Evolutionary conservation across 1,139 yeast species (phyloP), one percentile per base, ranked within the genome.

Genomic region (Yamadazyma sp.): DNA sequence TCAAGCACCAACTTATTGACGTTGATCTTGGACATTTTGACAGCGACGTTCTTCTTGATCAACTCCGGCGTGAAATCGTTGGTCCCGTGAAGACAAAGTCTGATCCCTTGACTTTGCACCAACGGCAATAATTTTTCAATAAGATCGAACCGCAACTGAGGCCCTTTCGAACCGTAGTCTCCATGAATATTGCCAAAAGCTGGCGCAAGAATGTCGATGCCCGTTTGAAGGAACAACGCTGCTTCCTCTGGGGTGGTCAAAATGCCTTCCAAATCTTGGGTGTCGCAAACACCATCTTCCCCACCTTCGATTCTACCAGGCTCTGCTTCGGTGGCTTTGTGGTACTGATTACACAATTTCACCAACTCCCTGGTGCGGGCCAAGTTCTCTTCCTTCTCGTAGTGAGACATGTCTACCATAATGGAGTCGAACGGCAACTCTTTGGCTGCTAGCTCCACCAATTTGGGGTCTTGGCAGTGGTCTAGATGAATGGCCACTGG

Each of bases 261-360:
- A 29, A 44, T 40, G 16, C 43, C 46, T 33, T 44, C 46, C n/a
- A 44, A 33, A 10, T 43, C 48, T 7, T 35, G 34, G 2, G 46
- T 42, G 27, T 44, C 48, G 26, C 42, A 33, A 16, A 44, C 41
- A 2, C 48, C 48, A 35, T 44, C 48, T 37, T 44, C 48, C 15
- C 45, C 46, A n/a, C 48, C 48, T 33, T 44, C 44, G 29, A 44
- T 43, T 34, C 48, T 36, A 27, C 48, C 48, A 1, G 46, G 46
- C 26, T 44, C 48, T 11, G 46, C 46, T 33, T 44, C 48, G 9
- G 48, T 44, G 10, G 46, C 48, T 28, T 43, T 44, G 9, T 40
- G 37, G 27, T 40, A 35, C 29, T 40, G 12, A 17, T 44, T 44
- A 31, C 48, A 44, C 12, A 43, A 31, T 15, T 17, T 20, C 5